Evolutionary conservation across 805 yeast species (phyloP).

Genomic region (Grigorovia humatica): DNA sequence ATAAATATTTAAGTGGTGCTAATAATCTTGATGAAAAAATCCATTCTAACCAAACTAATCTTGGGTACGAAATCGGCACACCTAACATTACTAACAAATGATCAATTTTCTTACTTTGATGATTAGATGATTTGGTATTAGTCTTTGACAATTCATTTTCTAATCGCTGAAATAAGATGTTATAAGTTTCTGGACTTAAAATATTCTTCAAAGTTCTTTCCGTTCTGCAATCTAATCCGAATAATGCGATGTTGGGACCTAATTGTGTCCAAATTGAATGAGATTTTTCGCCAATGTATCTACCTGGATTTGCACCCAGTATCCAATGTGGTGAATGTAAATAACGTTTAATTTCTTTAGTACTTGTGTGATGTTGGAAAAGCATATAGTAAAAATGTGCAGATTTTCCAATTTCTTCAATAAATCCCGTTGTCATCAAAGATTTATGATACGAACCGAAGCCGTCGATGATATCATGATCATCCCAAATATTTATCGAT

Average conservation of each 20-base stretch:
- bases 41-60: constrained; percentile 84
- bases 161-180: constrained; percentile 49
- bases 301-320: constrained; percentile 42
- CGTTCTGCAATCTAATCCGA: constrained; percentile 88
- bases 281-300: constrained; percentile 51
- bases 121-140: constrained; percentile 17
- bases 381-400: constrained; percentile 84
- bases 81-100: constrained; percentile 81
- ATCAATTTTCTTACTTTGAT: constrained; percentile 35
- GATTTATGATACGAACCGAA: constrained; percentile 76
- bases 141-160: constrained; percentile 37
- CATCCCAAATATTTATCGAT: constrained; percentile 77
- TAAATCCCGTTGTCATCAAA: constrained; percentile 65
- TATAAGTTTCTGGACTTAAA: constrained; percentile 46
- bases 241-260: constrained; percentile 60
- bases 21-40: constrained; percentile 53
- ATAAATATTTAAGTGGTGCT: constrained; percentile 50
- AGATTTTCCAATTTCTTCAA: constrained; percentile 58
- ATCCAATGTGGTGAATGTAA: constrained; percentile 51
- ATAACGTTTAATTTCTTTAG: constrained; percentile 31
- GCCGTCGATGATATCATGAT: constrained; percentile 95
- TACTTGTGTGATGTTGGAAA: constrained; percentile 72
- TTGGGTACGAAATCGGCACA: constrained; percentile 90
- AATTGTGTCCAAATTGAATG: constrained; percentile 64
- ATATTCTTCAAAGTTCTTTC: constrained; percentile 63